Evolutionary conservation across 2,329 filamentous ascomycete species (phyloP).

Genomic region (Ophiostoma fasciatum): DNA sequence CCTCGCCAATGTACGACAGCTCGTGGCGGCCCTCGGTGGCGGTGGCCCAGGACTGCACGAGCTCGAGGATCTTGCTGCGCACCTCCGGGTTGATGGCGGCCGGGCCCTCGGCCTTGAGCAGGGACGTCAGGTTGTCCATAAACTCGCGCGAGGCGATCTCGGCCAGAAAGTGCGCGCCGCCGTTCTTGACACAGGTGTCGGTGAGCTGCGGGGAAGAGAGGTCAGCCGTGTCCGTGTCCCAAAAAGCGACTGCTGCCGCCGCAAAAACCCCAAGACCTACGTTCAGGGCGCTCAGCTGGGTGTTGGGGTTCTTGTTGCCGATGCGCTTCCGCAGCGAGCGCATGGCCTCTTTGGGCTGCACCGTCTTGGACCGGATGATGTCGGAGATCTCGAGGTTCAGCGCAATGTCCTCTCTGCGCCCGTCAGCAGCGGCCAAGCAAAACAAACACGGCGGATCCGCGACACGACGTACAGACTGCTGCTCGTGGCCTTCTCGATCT

Average conservation of each 20-base stretch:
- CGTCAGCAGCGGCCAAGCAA: not conserved
- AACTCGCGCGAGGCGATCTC: slow-evolving; percentile 97
- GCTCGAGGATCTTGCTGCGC: slow-evolving; percentile 75
- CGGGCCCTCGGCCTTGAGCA: slow-evolving; percentile 65
- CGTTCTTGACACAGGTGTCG: slow-evolving; percentile 98
- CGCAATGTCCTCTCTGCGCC: slow-evolving; percentile 74
- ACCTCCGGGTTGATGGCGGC: slow-evolving; percentile 73
- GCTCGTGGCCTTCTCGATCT: slow-evolving; percentile 87
- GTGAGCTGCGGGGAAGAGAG: no score
- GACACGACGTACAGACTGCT: slow-evolving; percentile 62
- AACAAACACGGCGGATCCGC: not conserved
- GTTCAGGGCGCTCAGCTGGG: slow-evolving; percentile 87
- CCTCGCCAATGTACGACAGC: slow-evolving; percentile 73
- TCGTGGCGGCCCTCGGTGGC: slow-evolving; percentile 77
- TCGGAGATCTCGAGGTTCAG: slow-evolving; percentile 98
- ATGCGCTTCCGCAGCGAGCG: slow-evolving; percentile 85
- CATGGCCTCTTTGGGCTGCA: slow-evolving; percentile 97
- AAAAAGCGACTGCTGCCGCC: no score
- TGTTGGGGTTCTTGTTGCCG: slow-evolving; percentile 94
- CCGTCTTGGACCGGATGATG: slow-evolving; percentile 90
- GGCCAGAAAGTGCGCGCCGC: slow-evolving; percentile 81
- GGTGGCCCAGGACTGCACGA: slow-evolving; percentile 86
- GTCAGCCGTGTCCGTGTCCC: no score
- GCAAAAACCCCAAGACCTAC: slow-evolving; percentile 29
- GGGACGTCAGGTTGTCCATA: slow-evolving; percentile 88